Conservation (phyloP, 495 filamentous ascomycete species). For the Cercophora samala region DNA sequence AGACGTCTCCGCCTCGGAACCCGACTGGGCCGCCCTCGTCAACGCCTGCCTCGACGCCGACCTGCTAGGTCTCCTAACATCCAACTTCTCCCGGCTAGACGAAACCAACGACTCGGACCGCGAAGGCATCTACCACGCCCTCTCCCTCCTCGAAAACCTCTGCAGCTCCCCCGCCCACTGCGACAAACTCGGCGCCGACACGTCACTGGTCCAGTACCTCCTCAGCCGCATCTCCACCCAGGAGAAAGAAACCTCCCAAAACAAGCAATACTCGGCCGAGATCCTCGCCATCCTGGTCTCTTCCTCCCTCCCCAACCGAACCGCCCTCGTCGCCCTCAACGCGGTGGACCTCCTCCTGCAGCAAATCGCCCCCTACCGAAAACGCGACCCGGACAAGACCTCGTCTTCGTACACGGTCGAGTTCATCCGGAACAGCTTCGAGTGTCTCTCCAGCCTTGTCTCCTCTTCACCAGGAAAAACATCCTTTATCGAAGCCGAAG, state of each 20-base stretch:
- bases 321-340: conserved; percentile 60
- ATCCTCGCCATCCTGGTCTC: conserved; percentile 77
- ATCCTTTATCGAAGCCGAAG: conserved; percentile 86
- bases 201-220: conserved; percentile 69
- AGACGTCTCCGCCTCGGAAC: conserved; percentile 79
- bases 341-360: conserved; percentile 79
- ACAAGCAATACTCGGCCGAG: conserved; percentile 94
- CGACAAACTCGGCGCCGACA: conserved; percentile 66
- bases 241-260: conserved; percentile 59
- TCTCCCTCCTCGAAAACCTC: conserved; percentile 83
- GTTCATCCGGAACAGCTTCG: conserved; percentile 90
- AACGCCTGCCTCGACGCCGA: conserved; percentile 81
- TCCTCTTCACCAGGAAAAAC: conserved; percentile 72
- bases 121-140: conserved; percentile 78
- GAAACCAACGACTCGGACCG: conserved; percentile 75
- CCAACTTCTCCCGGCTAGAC: conserved; percentile 79
- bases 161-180: conserved; percentile 61
- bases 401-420: conserved; percentile 83
- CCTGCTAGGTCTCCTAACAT: conserved; percentile 74
- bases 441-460: conserved; percentile 72
- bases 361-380: conserved; percentile 82
- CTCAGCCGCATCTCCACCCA: conserved; percentile 52
- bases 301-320: conserved; percentile 61
- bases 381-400: conserved; percentile 72
- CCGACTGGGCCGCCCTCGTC: conserved; percentile 79